phyloP scores from a whole-genome alignment of 345 rosid genomes.

The Theobroma cacao region DNA sequence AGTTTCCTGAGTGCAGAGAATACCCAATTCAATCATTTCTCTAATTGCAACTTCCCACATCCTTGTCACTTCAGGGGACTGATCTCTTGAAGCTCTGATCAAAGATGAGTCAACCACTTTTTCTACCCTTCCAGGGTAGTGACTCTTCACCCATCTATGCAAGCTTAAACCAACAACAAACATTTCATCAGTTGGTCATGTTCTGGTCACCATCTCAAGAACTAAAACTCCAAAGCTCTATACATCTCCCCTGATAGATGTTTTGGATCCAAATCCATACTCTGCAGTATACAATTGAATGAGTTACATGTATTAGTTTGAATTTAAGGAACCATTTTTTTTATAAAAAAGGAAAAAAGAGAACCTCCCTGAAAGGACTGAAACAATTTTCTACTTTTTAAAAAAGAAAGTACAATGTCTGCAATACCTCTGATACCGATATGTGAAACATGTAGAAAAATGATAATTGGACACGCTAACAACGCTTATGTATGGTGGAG shows the following conservation, averaged over 20 bases:
- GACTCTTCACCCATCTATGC: slow-evolving; percentile 47
- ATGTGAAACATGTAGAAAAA: neutral
- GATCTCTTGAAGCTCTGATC: slow-evolving; percentile 36
- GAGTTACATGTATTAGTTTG: neutral
- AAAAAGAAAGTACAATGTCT: neutral
- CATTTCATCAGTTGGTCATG: slow-evolving; percentile 52
- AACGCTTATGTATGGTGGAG: neutral
- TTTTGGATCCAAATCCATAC: slow-evolving; percentile 46
- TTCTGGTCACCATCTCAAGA: slow-evolving; percentile 56
- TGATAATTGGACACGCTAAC: neutral
- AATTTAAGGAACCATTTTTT: neutral
- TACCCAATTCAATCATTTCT: slow-evolving; percentile 50
- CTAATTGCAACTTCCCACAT: slow-evolving; percentile 51
- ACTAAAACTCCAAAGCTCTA: slow-evolving; percentile 59
- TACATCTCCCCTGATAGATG: slow-evolving; percentile 55
- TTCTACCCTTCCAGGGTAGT: slow-evolving; percentile 37
- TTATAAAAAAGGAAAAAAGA: neutral
- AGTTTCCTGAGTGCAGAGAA: slow-evolving; percentile 56
- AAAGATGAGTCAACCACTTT: slow-evolving; percentile 43
- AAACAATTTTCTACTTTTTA: neutral
- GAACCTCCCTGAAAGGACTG: neutral
- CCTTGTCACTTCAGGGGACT: slow-evolving; percentile 39
- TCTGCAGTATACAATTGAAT: slow-evolving; percentile 24
- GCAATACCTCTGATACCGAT: neutral
- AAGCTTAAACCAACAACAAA: slow-evolving; percentile 40